These are phyloP conservation scores for Exidia glandulosa DNA, from an alignment of 768 basidiomycete genomes.

Conservation along the genomic window DNA sequence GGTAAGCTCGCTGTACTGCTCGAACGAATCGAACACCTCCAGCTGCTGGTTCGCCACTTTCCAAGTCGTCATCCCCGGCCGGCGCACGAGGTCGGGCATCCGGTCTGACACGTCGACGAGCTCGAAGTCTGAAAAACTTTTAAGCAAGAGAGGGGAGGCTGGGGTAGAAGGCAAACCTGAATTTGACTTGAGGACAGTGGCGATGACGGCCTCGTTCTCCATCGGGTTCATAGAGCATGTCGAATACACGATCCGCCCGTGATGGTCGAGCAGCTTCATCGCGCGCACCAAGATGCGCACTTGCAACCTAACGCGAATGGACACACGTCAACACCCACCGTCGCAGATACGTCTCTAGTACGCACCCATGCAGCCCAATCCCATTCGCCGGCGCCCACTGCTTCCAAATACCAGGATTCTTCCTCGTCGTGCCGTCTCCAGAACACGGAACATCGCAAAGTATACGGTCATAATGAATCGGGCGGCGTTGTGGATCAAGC, in stretches of 20 bases:
- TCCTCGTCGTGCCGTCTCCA: conserved; percentile 91
- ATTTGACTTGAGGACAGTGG: conserved; percentile 63
- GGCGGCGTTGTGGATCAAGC: conserved; percentile 28
- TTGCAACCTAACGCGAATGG: conserved; percentile 55
- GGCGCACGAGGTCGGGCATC: conserved; percentile 59
- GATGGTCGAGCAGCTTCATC: conserved; percentile 76
- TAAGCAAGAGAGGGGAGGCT: not conserved
- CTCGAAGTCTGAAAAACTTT: conserved; percentile 43
- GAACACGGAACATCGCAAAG: conserved; percentile 96
- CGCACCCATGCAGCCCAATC: conserved; percentile 80
- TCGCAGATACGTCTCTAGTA: conserved; percentile 3
- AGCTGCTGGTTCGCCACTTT: conserved; percentile 38
- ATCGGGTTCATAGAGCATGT: conserved; percentile 96
- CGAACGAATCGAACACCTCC: conserved; percentile 41
- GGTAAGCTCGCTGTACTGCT: conserved; percentile 31
- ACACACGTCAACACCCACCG: not conserved
- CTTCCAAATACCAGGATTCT: conserved; percentile 94
- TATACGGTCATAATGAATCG: conserved; percentile 82
- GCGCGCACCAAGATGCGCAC: conserved; percentile 85
- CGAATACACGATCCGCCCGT: conserved; percentile 93
- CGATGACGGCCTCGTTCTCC: conserved; percentile 94
- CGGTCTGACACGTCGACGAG: conserved; percentile 68
- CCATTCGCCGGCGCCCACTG: conserved; percentile 82
- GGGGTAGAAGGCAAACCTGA: conserved; percentile 38
- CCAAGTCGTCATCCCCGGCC: conserved; percentile 73